Evolutionary conservation across 441 rosid species (phyloP), one percentile per base, ranked within the genome.

Genomic region (Flueggea neowawraea): DNA sequence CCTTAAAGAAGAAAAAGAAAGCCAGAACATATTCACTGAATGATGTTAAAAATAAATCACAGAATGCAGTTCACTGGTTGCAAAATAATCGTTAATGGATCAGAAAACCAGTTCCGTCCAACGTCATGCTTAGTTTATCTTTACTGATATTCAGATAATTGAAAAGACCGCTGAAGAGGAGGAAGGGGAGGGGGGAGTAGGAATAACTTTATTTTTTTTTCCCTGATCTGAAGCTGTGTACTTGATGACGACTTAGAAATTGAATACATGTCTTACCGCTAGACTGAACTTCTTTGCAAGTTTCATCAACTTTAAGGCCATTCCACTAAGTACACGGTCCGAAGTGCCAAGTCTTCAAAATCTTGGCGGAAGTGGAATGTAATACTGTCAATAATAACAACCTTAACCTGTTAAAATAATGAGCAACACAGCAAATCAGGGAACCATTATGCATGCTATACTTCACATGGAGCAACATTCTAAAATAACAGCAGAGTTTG

Each of bases 321-420:
- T 80, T 71, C 78, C 92, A 65, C 85, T 71, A 6, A 95, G 97
- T 28, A 86, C 75, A 28, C 89, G 84, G 99, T 94, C 62, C 99
- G 79, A 44, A 79, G 87, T 56, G 82, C 87, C 58, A 91, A 62
- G 78, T 94, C 92, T 13, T 89, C 97, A 78, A 86, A 91, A 80
- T 88, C 94, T 76, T 94, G 97, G 51, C 96, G 97, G 82, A 91
- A 87, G 78, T 91, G 97, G 83, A 91, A 91, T 60, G 99, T 82
- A 67, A 94, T 67, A 60, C 99, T 94, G 69, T 94, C 97, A 45
- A 94, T 77, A 49, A 94, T 64, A 11, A 94, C 82, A 52, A 89
- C 54, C 78, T 89, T 89, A 53, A 94, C 96, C 99, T 94, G 86
- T 54, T 59, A 79, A 53, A 67, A 61, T 2, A 56, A 61, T 10